Percentiles rank a stretch among this genome's conserved stretches.
Conservation (phyloP, 2,329 filamentous ascomycete species). For the Trichoderma lentiforme region DNA sequence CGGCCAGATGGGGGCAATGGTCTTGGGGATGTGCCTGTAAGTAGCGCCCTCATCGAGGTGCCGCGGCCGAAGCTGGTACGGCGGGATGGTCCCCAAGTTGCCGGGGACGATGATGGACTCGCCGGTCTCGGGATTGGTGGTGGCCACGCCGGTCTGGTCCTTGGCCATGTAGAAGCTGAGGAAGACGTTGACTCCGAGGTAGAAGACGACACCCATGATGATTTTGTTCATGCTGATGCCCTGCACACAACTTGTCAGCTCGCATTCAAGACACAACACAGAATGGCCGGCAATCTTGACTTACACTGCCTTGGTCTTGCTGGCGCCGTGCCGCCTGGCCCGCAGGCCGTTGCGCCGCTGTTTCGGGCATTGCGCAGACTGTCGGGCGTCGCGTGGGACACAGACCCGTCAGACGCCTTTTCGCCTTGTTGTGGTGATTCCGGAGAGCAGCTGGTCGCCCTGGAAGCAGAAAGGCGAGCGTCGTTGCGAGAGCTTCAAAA, state of each 20-base stretch:
- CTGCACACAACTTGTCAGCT: slow-evolving; percentile 21
- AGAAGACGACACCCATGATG: slow-evolving; percentile 52
- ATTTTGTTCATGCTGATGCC: slow-evolving; percentile 44
- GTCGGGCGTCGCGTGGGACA: background rate
- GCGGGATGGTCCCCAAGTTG: slow-evolving; percentile 56
- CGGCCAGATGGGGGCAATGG: slow-evolving; percentile 85
- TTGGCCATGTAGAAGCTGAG: slow-evolving; percentile 53
- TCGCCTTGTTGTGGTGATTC: background rate
- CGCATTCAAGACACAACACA: background rate
- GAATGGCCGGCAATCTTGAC: slow-evolving; percentile 16
- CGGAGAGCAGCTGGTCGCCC: background rate
- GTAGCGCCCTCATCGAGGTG: slow-evolving; percentile 57
- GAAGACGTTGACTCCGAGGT: slow-evolving; percentile 57
- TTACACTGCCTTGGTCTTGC: slow-evolving; percentile 27
- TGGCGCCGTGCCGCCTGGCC: slow-evolving; percentile 26
- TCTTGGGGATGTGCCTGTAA: slow-evolving; percentile 64
- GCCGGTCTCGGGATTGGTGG: slow-evolving; percentile 48
- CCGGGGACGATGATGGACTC: slow-evolving; percentile 51
- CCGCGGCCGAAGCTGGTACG: slow-evolving; percentile 63
- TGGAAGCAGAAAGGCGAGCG: background rate
- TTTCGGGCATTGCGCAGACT: slow-evolving; percentile 26
- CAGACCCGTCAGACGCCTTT: background rate
- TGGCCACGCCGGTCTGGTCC: slow-evolving; percentile 45
- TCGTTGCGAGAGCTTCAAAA: background rate
- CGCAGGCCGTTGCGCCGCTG: slow-evolving; percentile 26